These are phyloP conservation scores for Ceratocystis cubensis DNA, from an alignment of 2,329 filamentous ascomycete genomes.

Conservation along the genomic window DNA sequence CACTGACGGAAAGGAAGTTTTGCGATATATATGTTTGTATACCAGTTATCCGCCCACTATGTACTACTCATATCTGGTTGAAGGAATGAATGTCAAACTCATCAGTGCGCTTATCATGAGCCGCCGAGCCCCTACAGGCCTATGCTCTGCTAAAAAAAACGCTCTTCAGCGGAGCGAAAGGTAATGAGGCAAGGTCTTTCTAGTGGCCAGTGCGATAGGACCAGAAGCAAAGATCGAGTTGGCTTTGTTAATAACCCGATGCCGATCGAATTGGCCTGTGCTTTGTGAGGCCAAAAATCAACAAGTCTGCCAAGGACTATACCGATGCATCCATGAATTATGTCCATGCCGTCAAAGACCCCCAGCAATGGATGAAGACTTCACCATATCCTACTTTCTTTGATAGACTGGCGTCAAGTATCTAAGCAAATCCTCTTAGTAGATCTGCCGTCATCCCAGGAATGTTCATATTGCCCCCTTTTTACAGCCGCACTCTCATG, in stretches of 20 bases:
- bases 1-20: too few species aligned
- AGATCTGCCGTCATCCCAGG: too few species aligned
- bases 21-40: not conserved
- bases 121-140: not conserved
- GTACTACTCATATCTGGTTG: not conserved
- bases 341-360: too few species aligned
- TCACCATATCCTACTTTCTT: too few species aligned
- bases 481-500: too few species aligned
- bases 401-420: too few species aligned
- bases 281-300: not conserved
- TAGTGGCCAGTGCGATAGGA: not conserved
- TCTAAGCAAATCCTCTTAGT: too few species aligned
- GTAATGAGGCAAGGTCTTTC: not conserved
- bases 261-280: not conserved
- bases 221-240: not conserved
- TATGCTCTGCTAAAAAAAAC: not conserved
- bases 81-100: not conserved
- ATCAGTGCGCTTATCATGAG: not conserved
- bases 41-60: not conserved
- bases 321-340: too few species aligned
- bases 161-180: not conserved
- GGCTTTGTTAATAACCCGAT: not conserved
- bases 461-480: too few species aligned
- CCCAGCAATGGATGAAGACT: too few species aligned
- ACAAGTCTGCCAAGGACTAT: not conserved